Percentiles rank a stretch among this genome's conserved stretches.
Conservation (phyloP, 306 rosid species). For the Malus sieversii region DNA sequence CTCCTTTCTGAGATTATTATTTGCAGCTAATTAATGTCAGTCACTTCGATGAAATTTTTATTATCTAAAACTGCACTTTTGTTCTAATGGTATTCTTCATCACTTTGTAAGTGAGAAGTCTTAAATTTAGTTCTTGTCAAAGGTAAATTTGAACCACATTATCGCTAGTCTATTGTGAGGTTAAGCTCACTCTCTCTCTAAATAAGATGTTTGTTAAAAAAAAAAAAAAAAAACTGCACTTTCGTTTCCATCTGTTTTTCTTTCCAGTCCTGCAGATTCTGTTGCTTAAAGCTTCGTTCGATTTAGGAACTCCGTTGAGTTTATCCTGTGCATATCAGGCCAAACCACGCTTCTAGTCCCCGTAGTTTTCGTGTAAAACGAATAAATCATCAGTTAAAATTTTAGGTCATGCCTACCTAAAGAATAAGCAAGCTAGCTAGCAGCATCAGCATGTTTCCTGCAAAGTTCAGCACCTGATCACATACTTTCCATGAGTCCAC, state of each 20-base stretch:
- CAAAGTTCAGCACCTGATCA: constrained; percentile 11
- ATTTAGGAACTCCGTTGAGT: no score
- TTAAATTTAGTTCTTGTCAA: no score
- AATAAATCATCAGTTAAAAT: not conserved
- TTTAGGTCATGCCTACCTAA: not conserved
- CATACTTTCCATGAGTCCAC: constrained; percentile 14
- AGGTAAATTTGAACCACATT: no score
- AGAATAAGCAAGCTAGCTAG: not conserved
- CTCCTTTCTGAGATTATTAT: constrained; percentile 26
- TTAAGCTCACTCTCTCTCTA: no score
- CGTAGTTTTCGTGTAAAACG: not conserved
- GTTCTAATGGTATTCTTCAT: not conserved
- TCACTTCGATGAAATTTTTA: constrained; percentile 8
- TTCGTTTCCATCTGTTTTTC: constrained; percentile 5
- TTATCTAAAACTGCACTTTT: not conserved
- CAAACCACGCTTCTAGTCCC: no score
- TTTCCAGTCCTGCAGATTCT: not conserved
- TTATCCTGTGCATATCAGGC: no score
- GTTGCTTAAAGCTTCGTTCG: not conserved
- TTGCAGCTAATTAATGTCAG: constrained; percentile 35
- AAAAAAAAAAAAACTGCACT: not conserved
- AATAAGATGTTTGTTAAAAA: no score
- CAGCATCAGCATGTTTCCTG: not conserved
- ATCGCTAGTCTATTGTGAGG: no score
- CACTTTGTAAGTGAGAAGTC: no score